Base-by-base conservation (phyloP, 2,329 filamentous ascomycete genomes). In the Fusarium sp. region DNA sequence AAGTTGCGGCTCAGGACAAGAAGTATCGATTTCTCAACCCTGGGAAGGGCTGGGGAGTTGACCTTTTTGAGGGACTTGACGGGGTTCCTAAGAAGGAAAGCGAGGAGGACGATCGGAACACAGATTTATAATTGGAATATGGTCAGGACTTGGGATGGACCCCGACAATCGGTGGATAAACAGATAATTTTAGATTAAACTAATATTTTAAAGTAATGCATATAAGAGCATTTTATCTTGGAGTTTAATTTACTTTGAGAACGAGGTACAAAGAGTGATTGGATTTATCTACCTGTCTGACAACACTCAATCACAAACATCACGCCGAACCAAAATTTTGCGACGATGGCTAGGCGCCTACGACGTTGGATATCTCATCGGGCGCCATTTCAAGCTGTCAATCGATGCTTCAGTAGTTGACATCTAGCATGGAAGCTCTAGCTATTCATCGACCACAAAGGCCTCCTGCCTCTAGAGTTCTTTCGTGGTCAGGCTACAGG, bases 1-100 rank as follows among this genome's bases (percentile, higher is more conserved):
- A 75, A 8, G 76, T 82, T 60, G 53, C 67, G 0, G 57, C 64
- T 46, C 65, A 62, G 39, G 72, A 74, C 27, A 70, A 67, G 63
- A 80, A 77, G 70, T 60, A 71, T 11, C 74, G 80, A 9, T 73
- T 81, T 49, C 80, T 75, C 19, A 75, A 82, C 58, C 81, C 81
- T 0, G 75, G 77, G 1, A 73, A 73, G 56, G 50, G 56, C 4
- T 83, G 81, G 81, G 80, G 80, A 0, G 70, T 81, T 7, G 71
- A 77, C 37, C 44, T 82, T 7, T 82, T 82, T 49, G 73, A 75
- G 4, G 80, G 80, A 11, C 54, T 82, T 15, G 80, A 82, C 59
- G 78, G 78, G 14, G 78, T 78, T 6, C 41, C 41, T 9, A 50
- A 40, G 35, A 19, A 54, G 22, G 51, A 48, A 48, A 43, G 66